phyloP scores from a whole-genome alignment of 495 filamentous ascomycete species.

The Aspergillus campestris region DNA sequence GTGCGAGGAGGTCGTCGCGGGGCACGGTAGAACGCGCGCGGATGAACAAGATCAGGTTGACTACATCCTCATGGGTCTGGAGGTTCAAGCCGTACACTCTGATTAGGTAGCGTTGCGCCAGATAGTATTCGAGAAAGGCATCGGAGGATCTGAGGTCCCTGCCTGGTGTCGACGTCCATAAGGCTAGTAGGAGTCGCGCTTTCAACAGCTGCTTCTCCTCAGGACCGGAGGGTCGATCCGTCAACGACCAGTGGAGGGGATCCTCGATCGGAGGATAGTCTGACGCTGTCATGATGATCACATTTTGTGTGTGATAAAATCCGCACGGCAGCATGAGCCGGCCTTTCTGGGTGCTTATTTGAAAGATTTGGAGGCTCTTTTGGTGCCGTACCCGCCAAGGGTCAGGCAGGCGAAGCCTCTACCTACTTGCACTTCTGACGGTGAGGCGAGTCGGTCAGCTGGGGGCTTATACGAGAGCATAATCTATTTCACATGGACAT shows the following conservation, averaged over 20 bases:
- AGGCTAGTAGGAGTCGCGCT: background rate
- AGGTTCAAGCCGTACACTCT: constrained; percentile 1
- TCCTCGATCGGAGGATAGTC: no score
- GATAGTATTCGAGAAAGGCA: constrained; percentile 5
- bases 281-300: no score
- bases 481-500: background rate
- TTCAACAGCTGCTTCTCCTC: background rate
- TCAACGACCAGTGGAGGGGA: no score
- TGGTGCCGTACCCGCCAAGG: no score
- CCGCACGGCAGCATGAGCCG: no score
- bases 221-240: background rate
- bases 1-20: background rate
- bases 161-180: background rate
- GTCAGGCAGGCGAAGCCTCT: no score
- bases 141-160: background rate
- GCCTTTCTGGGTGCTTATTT: no score
- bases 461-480: no score
- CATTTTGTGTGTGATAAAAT: no score
- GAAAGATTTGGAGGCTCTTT: no score
- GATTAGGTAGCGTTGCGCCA: background rate
- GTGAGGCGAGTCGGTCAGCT: no score
- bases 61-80: constrained; percentile 2
- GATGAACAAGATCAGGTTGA: constrained; percentile 3
- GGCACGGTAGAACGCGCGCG: background rate
- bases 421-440: no score